phyloP scores from a whole-genome alignment of 1,284 basidiomycete genomes.

The Fomitiporia mediterranea region DNA sequence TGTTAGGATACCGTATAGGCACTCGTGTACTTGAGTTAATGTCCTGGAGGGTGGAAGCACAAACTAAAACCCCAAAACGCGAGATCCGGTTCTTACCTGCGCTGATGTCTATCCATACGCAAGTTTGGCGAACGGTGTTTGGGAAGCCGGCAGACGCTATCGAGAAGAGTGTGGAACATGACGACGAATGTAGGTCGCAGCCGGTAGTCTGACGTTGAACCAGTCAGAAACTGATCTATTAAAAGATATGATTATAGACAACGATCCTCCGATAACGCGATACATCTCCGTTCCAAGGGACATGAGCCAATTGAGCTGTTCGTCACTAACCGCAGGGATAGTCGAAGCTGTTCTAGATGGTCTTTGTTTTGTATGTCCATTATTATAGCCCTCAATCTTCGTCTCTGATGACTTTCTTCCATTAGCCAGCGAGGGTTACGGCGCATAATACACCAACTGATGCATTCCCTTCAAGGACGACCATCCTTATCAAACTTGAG shows the following conservation, averaged over 20 bases:
- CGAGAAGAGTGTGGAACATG: constrained; percentile 92
- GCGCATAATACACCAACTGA: constrained; percentile 89
- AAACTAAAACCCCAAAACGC: constrained; percentile 78
- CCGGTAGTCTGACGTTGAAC: neutral
- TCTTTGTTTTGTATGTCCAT: constrained; percentile 80
- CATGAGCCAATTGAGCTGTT: constrained; percentile 91
- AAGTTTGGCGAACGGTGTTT: constrained; percentile 93
- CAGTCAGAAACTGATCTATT: constrained; percentile 1
- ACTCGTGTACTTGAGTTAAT: constrained; percentile 77
- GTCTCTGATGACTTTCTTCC: constrained; percentile 13
- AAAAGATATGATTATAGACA: constrained; percentile 97
- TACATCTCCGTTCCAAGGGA: constrained; percentile 93
- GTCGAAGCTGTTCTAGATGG: constrained; percentile 97
- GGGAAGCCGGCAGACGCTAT: constrained; percentile 91
- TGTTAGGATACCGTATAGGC: constrained; percentile 87
- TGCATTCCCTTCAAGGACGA: constrained; percentile 79
- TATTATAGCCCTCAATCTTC: neutral
- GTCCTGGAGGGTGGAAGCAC: constrained; percentile 65
- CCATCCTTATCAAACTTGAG: constrained; percentile 93
- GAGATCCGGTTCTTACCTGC: constrained; percentile 86
- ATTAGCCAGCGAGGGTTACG: constrained; percentile 91
- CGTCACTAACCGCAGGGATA: constrained; percentile 94
- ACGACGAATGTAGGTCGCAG: constrained; percentile 80
- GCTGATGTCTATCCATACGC: constrained; percentile 87
- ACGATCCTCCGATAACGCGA: constrained; percentile 88